Evolutionary conservation across 1,284 basidiomycete genomes (phyloP).

Genomic region (Calocybe gambosa): DNA sequence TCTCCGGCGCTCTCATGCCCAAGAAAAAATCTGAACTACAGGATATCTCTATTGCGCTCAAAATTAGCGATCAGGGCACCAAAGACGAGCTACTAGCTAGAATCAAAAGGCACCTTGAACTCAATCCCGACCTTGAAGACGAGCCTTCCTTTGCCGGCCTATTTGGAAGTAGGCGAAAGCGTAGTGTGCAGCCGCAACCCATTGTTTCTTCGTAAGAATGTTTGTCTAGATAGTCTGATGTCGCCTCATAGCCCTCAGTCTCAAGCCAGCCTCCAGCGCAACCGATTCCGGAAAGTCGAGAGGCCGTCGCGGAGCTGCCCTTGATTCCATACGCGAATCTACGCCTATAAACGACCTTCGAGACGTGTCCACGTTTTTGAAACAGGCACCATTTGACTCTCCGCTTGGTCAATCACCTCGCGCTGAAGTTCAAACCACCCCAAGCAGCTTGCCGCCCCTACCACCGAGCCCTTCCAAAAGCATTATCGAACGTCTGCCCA

Average conservation of each 20-base stretch:
- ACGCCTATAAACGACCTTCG: constrained; percentile 41
- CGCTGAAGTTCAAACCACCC: constrained; percentile 21
- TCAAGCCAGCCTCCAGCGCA: not conserved
- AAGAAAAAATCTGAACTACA: constrained; percentile 62
- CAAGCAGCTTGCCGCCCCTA: constrained; percentile 31
- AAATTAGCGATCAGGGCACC: constrained; percentile 46
- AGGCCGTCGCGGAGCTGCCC: constrained; percentile 26
- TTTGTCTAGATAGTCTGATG: not conserved
- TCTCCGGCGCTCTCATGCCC: constrained; percentile 41
- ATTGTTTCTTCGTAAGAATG: constrained; percentile 16
- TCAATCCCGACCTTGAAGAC: constrained; percentile 46
- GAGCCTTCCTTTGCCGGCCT: constrained; percentile 49
- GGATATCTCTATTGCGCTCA: constrained; percentile 47
- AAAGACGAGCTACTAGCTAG: constrained; percentile 52
- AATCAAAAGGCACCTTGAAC: constrained; percentile 54
- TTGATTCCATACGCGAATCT: constrained; percentile 35
- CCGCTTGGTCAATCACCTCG: constrained; percentile 21
- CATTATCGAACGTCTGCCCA: constrained; percentile 28
- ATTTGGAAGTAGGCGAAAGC: constrained; percentile 37
- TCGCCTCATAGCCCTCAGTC: not conserved
- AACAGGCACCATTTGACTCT: constrained; percentile 26
- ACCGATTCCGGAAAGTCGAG: constrained; percentile 2
- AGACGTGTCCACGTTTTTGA: constrained; percentile 47
- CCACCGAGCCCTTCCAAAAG: constrained; percentile 31
- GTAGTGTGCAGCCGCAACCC: constrained; percentile 35